Base-by-base conservation (phyloP, 495 filamentous ascomycete species). In the Melanomma pulvis-pyrius region DNA sequence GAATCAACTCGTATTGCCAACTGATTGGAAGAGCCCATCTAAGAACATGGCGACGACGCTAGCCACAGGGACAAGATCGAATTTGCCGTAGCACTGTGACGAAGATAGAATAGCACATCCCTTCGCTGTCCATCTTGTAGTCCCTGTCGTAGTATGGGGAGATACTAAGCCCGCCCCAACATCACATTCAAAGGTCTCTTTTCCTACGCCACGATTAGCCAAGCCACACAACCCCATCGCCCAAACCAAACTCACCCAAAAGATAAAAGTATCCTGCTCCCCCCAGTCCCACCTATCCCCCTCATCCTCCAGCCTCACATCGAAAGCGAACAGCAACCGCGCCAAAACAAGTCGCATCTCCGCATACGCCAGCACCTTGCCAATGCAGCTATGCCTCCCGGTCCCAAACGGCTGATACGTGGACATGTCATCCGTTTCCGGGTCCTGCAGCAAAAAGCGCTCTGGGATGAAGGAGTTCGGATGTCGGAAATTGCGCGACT, bases 201-300 rank as follows among this genome's bases (percentile, higher is more conserved):
- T 9, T 61, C 58, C 58, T 61, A 61, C 13, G 21, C 8, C n/a
- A n/a, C 13, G 2, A 25, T 61, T 28, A 61, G 58, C 29, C 30
- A 51, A n/a, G 9, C 15, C 5, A 48, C 24, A 30, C 2, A 2
- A 60, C 41, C 2, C 21, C 13, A 8, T 19, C 15, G 24, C 7
- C 2, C 24, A 4, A 34, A 34, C 5, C 30, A 34, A 1, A 63
- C 48, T 55, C 15, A 58, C 66, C 66, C 66, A 69, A 19, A 69
- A 49, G 3, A 65, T 63, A 48, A 46, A 65, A 19, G 66, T 59
- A 25, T 59, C 24, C 61, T 69, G 66, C 30, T 46, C 44, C 1
- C 55, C 61, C 66, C 66, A 69, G 34, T 69, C 66, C 79, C 79
- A 82, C 29, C 74, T 65, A 9, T 64, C 29, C 15, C 19, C 49